Conservation (phyloP, 108 stramenopile genomes). For the Aurantiochytrium sp. region DNA sequence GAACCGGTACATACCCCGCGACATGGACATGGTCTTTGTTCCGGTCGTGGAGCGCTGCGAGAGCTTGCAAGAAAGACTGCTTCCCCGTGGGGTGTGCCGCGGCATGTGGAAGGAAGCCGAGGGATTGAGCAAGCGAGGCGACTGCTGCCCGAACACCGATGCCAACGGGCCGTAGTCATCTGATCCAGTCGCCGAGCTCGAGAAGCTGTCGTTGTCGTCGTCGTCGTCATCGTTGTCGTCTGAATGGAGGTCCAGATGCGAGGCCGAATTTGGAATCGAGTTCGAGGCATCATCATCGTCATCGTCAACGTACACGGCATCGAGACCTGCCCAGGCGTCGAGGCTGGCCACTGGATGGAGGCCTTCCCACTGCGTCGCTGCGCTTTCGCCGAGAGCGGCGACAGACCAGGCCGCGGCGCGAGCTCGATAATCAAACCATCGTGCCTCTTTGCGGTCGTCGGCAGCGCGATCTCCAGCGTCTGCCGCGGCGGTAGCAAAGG, state of each 20-base stretch:
- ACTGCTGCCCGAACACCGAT: too few species aligned
- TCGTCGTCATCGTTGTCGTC: too few species aligned
- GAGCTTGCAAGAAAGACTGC: too few species aligned
- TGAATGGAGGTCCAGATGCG: too few species aligned
- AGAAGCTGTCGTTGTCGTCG: too few species aligned
- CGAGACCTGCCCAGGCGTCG: neutral
- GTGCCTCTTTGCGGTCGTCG: neutral
- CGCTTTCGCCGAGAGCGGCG: neutral
- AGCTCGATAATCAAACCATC: neutral
- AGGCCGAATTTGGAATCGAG: too few species aligned
- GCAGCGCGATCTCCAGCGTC: neutral
- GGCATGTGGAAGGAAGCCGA: too few species aligned
- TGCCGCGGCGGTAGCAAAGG: neutral
- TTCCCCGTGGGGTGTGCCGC: too few species aligned
- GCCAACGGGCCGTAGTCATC: neutral
- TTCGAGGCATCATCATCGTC: neutral
- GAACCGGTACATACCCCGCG: too few species aligned
- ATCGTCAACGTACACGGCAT: neutral
- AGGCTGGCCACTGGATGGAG: neutral
- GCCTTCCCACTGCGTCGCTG: neutral
- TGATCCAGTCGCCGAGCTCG: neutral
- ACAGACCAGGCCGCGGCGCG: neutral
- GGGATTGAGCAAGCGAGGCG: too few species aligned
- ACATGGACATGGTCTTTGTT: too few species aligned
- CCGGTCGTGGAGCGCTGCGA: too few species aligned